Percentiles rank a stretch among this genome's conserved stretches.
phyloP scores from a whole-genome alignment of 78 protist species.

The Dictyostelium brefeldianum region DNA sequence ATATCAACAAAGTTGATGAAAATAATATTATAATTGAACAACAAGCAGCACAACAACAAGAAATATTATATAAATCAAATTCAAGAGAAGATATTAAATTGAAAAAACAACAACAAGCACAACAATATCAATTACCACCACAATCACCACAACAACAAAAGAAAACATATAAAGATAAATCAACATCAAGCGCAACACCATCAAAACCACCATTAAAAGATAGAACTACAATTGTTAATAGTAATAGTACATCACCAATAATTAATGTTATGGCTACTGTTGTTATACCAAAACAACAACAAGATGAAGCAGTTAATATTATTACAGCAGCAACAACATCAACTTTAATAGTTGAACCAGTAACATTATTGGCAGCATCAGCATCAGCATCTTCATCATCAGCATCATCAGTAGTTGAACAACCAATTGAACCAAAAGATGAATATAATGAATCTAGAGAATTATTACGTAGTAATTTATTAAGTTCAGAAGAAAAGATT shows the following conservation, averaged over 20 bases:
- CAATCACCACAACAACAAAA: background rate
- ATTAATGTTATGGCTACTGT: too few relatives aligned
- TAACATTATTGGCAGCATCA: background rate
- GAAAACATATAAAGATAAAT: background rate
- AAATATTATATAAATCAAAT: background rate
- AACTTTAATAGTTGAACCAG: too few relatives aligned
- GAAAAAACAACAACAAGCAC: background rate
- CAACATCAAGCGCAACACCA: background rate
- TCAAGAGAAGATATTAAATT: background rate
- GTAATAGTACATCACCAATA: background rate
- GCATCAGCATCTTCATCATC: background rate
- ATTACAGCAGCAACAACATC: background rate
- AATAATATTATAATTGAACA: background rate
- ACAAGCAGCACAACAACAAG: background rate
- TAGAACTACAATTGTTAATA: background rate
- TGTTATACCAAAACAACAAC: too few relatives aligned
- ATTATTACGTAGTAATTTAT: background rate
- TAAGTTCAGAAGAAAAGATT: background rate
- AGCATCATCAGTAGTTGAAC: background rate
- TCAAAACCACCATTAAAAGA: slow-evolving; percentile 15
- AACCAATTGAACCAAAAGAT: background rate
- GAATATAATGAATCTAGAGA: slow-evolving; percentile 1
- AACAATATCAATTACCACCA: background rate
- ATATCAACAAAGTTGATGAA: background rate
- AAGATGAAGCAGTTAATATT: background rate